Evolutionary conservation across 2,329 filamentous ascomycete species (phyloP).

Genomic region (Fusarium neocosmosporiellum): DNA sequence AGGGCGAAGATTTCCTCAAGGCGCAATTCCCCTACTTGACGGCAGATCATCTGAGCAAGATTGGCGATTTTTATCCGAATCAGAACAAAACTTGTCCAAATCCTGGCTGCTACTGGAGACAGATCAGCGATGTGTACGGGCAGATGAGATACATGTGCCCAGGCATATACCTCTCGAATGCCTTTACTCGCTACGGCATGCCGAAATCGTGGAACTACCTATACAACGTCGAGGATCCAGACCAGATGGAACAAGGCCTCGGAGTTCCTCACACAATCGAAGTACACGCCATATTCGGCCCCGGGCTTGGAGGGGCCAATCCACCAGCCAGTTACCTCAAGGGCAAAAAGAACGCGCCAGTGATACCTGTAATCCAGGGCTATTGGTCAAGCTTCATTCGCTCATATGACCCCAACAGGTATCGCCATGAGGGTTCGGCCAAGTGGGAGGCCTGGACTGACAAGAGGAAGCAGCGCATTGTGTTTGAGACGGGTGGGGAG

Average conservation of each 20-base stretch:
- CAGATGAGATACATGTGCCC: constrained; percentile 53
- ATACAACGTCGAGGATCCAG: constrained; percentile 73
- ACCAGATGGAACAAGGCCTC: constrained; percentile 61
- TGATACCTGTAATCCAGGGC: constrained; percentile 71
- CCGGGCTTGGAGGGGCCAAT: constrained; percentile 59
- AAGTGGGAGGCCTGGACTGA: constrained; percentile 55
- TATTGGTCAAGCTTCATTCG: constrained; percentile 83
- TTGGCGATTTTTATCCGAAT: constrained; percentile 52
- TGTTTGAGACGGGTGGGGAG: constrained; percentile 54
- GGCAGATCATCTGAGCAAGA: constrained; percentile 44
- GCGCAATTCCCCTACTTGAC: constrained; percentile 50
- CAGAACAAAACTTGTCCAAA: constrained; percentile 47
- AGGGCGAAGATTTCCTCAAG: constrained; percentile 49
- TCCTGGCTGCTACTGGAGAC: constrained; percentile 52
- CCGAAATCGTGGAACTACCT: constrained; percentile 73
- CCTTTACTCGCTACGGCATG: constrained; percentile 47
- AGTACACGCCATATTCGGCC: constrained; percentile 74
- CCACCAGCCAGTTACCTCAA: constrained; percentile 67
- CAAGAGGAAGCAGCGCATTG: constrained; percentile 46
- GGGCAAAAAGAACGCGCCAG: constrained; percentile 63
- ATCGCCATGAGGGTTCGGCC: constrained; percentile 47
- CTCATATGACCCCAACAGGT: constrained; percentile 71
- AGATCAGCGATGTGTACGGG: constrained; percentile 50
- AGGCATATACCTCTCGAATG: constrained; percentile 45
- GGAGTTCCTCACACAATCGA: constrained; percentile 78